Evolutionary conservation across 768 basidiomycete species (phyloP), one percentile per base, ranked within the genome.

Genomic region (Lentinula guzmanii): DNA sequence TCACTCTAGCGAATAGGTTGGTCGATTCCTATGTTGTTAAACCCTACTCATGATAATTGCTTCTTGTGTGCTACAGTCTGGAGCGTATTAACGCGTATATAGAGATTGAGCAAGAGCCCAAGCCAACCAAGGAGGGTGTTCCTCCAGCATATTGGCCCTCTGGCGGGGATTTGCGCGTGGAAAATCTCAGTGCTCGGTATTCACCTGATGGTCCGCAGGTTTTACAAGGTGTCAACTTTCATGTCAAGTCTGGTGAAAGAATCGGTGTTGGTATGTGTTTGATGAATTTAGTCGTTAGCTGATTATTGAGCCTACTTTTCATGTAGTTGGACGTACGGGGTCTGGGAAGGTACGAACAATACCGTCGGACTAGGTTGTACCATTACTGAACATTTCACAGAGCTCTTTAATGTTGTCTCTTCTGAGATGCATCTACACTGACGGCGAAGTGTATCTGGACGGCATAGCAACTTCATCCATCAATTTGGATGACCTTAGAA

Each of bases 91-190:
- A 78, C 50, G 76, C 77, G 37, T 83, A 80, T 64, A 63, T 82
- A 13, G 65, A 70, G 16, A 79, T 82, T 63, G 80, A 80, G 52
- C 78, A 80, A 55, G 82, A 84, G 67, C 76, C 78, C 1, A 67
- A 70, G 55, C 63, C 74, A 1, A 69, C 70, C 0, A 59, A 62
- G 4, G 61, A 63, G 3, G 78, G 78, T 24, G 69, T 71, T 46
- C 82, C 82, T 5, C 80, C 82, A 5, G 82, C 82, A 0, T 76
- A 80, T 55, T 84, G 82, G 82, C 82, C 82, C 0, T 68, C 79
- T 0, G 77, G 76, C 8, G 82, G 82, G 2, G 65, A 72, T 4
- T 70, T 83, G 41, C 62, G 67, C 6, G 75, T 82, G 4, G 75
- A 82, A 41, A 75, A 77, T 35, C 70, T 82, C 0, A 74, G 69